Percentiles rank a stretch among this genome's conserved stretches.
Conservation (phyloP, 345 rosid species). For the Sonneratia alba region DNA sequence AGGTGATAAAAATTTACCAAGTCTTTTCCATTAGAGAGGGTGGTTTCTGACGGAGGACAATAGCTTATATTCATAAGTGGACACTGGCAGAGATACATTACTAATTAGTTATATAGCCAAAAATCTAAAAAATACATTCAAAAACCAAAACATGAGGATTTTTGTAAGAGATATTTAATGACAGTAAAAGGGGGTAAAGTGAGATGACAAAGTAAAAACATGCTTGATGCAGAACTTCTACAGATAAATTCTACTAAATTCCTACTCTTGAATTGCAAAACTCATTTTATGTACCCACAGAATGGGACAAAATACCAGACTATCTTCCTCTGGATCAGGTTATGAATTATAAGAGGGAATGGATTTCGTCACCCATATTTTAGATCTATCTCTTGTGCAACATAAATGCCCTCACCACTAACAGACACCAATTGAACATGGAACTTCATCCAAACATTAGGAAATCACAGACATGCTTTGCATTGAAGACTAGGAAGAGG, state of each 20-base stretch:
- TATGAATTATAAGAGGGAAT: too few relatives aligned
- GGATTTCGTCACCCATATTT: too few relatives aligned
- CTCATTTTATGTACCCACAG: neutral
- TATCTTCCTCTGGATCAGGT: too few relatives aligned
- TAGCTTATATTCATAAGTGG: constrained; percentile 89
- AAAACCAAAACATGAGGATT: neutral
- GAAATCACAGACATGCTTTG: neutral
- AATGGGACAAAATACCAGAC: neutral
- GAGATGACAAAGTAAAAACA: neutral
- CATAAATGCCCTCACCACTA: too few relatives aligned
- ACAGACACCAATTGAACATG: neutral
- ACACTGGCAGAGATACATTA: constrained; percentile 42
- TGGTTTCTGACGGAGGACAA: constrained; percentile 76
- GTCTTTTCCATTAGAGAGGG: constrained; percentile 45
- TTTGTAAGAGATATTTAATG: neutral
- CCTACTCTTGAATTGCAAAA: neutral
- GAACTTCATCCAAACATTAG: neutral
- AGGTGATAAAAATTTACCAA: constrained; percentile 45
- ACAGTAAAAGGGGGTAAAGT: neutral
- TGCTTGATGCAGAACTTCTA: neutral
- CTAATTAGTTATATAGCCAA: neutral
- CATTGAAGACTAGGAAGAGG: neutral
- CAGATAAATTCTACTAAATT: neutral
- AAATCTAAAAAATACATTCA: neutral
- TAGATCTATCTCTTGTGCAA: too few relatives aligned